These are phyloP conservation scores for Trichothecium roseum DNA, from an alignment of 2,329 filamentous ascomycete genomes.

Conservation along the genomic window DNA sequence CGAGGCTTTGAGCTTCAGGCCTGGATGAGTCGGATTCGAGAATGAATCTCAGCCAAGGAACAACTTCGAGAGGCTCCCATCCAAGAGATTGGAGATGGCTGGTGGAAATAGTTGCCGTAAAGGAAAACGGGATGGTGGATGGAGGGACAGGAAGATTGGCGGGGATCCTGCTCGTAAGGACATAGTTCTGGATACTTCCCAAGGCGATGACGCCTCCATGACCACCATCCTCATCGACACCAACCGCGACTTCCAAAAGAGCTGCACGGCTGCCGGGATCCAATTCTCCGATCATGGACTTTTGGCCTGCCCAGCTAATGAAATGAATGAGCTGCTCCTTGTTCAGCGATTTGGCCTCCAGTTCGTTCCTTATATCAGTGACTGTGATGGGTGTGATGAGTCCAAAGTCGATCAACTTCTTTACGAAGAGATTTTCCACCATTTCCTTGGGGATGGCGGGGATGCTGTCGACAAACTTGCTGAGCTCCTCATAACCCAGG, in stretches of 20 bases:
- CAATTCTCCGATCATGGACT: slow-evolving; percentile 61
- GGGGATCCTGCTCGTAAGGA: slow-evolving; percentile 70
- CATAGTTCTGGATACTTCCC: slow-evolving; percentile 62
- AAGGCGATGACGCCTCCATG: slow-evolving; percentile 67
- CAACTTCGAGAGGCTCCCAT: slow-evolving; percentile 76
- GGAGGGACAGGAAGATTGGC: slow-evolving; percentile 71
- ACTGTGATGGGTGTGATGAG: slow-evolving; percentile 82
- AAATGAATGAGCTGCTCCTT: slow-evolving; percentile 74
- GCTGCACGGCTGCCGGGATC: slow-evolving; percentile 56
- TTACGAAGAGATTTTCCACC: slow-evolving; percentile 63
- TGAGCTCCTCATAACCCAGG: slow-evolving; percentile 55
- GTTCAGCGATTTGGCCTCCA: slow-evolving; percentile 72
- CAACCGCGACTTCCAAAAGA: slow-evolving; percentile 73
- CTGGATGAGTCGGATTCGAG: slow-evolving; percentile 55
- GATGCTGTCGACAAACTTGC: slow-evolving; percentile 75
- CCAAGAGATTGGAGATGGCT: slow-evolving; percentile 69
- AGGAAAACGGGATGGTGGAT: slow-evolving; percentile 73
- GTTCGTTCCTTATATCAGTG: slow-evolving; percentile 71
- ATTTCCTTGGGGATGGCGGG: slow-evolving; percentile 75
- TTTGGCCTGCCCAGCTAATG: slow-evolving; percentile 70
- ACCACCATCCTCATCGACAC: slow-evolving; percentile 49
- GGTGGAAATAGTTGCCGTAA: slow-evolving; percentile 59
- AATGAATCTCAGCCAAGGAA: slow-evolving; percentile 77
- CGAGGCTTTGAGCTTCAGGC: slow-evolving; percentile 57
- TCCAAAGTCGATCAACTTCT: slow-evolving; percentile 72